A percentile compares a stretch with the other conserved stretches of the same genome.
These are phyloP conservation scores for Gossypium herbaceum DNA, from an alignment of 345 rosid genomes.

Conservation along the genomic window DNA sequence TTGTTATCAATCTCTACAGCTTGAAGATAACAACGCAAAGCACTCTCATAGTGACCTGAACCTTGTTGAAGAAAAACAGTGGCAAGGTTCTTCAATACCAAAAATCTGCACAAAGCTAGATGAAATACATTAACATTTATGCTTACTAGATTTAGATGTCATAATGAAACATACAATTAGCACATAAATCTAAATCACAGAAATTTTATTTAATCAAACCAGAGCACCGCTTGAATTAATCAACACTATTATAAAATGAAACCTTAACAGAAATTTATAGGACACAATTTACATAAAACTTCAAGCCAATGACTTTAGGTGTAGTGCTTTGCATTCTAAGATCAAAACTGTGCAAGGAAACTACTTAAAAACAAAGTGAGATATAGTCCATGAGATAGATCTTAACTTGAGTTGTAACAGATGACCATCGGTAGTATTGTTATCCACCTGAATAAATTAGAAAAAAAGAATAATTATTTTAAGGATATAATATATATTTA, in stretches of 20 bases:
- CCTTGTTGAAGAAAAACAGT: conserved; percentile 89
- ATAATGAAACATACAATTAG: background rate
- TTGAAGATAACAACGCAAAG: conserved; percentile 88
- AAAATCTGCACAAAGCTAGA: conserved; percentile 56
- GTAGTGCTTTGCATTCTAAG: background rate
- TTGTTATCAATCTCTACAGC: conserved; percentile 95
- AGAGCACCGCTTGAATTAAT: background rate
- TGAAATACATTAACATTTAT: background rate
- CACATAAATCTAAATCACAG: background rate
- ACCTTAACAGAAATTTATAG: background rate
- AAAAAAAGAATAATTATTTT: background rate
- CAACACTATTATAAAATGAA: background rate
- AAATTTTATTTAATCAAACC: background rate
- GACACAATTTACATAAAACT: background rate
- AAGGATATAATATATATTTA: background rate
- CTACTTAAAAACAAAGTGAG: background rate
- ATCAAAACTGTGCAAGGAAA: background rate
- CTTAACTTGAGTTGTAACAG: conserved; percentile 82
- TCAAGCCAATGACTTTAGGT: background rate
- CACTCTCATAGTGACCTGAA: conserved; percentile 70
- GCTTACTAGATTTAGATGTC: background rate
- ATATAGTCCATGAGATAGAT: background rate
- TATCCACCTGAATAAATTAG: conserved; percentile 48
- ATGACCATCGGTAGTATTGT: conserved; percentile 65
- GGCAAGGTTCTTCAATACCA: conserved; percentile 92